Evolutionary conservation across 2,329 filamentous ascomycete species (phyloP).

Genomic region (Trichoderma simmonsii): DNA sequence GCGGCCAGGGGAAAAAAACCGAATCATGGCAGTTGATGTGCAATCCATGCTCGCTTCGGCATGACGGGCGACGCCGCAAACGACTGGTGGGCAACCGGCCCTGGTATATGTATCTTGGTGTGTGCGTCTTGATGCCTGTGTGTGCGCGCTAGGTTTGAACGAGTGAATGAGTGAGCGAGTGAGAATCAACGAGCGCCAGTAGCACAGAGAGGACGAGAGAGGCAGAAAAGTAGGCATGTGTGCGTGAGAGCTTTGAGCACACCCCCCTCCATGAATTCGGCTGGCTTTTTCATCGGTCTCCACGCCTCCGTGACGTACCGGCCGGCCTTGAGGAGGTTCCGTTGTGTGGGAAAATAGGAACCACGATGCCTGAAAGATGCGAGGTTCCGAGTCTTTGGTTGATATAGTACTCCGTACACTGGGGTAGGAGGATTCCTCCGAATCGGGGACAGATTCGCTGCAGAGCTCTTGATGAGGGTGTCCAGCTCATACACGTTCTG

Average conservation of each 20-base stretch:
- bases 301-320: background rate
- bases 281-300: background rate
- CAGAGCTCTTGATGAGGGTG: background rate
- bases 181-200: background rate
- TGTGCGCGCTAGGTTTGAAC: background rate
- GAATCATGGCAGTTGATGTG: background rate
- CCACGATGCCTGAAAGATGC: background rate
- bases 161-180: background rate
- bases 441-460: conserved; percentile 1
- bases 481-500: conserved; percentile 2
- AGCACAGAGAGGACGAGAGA: background rate
- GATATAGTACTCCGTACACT: background rate
- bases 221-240: background rate
- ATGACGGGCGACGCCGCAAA: background rate
- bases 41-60: background rate
- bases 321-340: background rate
- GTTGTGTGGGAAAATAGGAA: background rate
- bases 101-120: conserved; percentile 2
- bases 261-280: background rate
- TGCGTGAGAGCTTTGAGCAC: background rate
- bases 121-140: background rate
- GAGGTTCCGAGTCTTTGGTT: background rate
- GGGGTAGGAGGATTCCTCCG: conserved; percentile 6
- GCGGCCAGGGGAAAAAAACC: background rate
- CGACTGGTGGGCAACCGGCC: background rate